Percentiles rank a stretch among this genome's conserved stretches.
Conservation (phyloP, 768 basidiomycete genomes). For the Russula dissimulans region DNA sequence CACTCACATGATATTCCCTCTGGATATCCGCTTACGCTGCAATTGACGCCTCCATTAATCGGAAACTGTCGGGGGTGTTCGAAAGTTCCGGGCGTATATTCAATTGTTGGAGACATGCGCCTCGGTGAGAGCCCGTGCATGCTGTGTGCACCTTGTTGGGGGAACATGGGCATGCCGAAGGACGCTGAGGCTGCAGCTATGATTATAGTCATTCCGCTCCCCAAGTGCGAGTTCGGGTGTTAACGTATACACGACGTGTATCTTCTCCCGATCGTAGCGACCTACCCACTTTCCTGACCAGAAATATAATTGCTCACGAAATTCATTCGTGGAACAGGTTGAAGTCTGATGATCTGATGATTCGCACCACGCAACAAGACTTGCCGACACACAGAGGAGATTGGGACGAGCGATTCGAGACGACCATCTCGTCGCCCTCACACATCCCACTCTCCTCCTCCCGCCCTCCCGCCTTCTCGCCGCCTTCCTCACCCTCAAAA, state of each 20-base stretch:
- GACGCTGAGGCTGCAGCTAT: conserved; percentile 29
- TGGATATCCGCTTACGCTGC: conserved; percentile 61
- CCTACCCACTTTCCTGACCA: too few species aligned
- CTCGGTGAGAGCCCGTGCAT: conserved; percentile 72
- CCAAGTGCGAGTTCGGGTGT: conserved; percentile 35
- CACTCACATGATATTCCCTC: conserved; percentile 47
- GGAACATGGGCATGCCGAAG: conserved; percentile 48
- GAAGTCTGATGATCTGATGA: too few species aligned
- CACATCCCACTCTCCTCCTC: too few species aligned
- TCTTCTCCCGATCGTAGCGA: too few species aligned
- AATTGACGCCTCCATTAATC: conserved; percentile 51
- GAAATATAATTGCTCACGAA: too few species aligned
- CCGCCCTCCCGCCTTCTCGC: too few species aligned
- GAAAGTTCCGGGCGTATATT: conserved; percentile 60
- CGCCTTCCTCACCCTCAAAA: too few species aligned
- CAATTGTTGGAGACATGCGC: conserved; percentile 61
- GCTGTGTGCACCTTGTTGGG: conserved; percentile 69
- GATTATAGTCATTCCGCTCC: conserved; percentile 47
- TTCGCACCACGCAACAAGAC: too few species aligned
- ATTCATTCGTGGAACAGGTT: too few species aligned
- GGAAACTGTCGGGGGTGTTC: conserved; percentile 61
- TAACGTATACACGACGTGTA: background rate
- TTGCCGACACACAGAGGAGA: too few species aligned
- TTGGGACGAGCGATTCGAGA: too few species aligned
- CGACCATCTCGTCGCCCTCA: too few species aligned